Conservation (phyloP, 2,329 filamentous ascomycete genomes). For the Fusarium drepaniforme region DNA sequence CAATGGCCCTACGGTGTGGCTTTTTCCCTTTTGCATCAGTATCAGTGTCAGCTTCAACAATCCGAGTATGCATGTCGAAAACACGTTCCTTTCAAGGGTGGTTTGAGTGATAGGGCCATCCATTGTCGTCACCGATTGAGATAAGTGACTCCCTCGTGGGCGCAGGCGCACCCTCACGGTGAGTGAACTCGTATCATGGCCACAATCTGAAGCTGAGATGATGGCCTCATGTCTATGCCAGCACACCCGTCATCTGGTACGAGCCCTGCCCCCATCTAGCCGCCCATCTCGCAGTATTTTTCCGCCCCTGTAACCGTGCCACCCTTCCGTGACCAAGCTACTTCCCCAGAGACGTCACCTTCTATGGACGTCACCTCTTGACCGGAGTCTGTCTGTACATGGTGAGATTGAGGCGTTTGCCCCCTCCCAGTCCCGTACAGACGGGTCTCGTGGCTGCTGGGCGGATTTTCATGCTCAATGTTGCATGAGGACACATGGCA, state of each 20-base stretch:
- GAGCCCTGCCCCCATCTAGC: constrained; percentile 14
- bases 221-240: constrained; percentile 29
- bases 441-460: neutral
- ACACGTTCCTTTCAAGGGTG: constrained; percentile 3
- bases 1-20: constrained; percentile 7
- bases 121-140: neutral
- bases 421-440: constrained; percentile 26
- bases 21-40: constrained; percentile 1
- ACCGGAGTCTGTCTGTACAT: neutral
- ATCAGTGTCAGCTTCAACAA: neutral
- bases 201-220: constrained; percentile 14
- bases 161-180: constrained; percentile 9
- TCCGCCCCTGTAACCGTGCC: constrained; percentile 14
- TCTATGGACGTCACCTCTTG: neutral
- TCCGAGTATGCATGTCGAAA: constrained; percentile 15
- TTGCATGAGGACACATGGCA: constrained; percentile 28
- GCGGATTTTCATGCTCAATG: neutral
- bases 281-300: neutral
- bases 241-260: constrained; percentile 16
- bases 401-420: neutral
- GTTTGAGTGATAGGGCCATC: neutral
- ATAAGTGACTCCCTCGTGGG: constrained; percentile 2
- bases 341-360: constrained; percentile 1
- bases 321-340: neutral
- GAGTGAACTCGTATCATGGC: constrained; percentile 31